Base-by-base conservation (phyloP, 768 basidiomycete genomes). In the Lepiota venenata region DNA sequence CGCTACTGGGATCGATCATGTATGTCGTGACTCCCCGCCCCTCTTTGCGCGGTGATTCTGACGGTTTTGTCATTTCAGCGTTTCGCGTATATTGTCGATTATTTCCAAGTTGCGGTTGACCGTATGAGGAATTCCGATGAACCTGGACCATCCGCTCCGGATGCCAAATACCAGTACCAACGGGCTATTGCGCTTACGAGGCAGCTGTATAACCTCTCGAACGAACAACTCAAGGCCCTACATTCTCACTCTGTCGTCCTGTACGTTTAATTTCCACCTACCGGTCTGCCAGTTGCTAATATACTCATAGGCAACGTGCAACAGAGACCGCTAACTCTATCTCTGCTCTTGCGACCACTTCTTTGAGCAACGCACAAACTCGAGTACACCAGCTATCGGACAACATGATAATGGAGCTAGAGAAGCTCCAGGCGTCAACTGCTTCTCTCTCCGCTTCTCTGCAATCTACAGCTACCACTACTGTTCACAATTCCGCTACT, bases 61-160 rank as follows among this genome's bases (percentile, higher is more conserved):
- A 59, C 25, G 44, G 46, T 50, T 38, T 47, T 56, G 56, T 16
- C 52, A 22, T 16, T 57, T 3, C 59, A 89, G 87, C 75, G 77
- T 60, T 82, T 91, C 61, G 66, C 87, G n/a, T 89, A 91, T 40
- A 72, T 91, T 47, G 82, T 93, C 32, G 81, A 91, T 64, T 84
- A 82, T 60, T 73, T 91, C 51, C 83, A 87, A 65, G 74, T 71
- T 18, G 80, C 82, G 10, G 78, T 86, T 45, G 65, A 68, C 20
- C 72, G 69, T 16, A 66, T 78, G 50, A 79, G 80, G 66, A 72
- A 68, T 43, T 71, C 73, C 43, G 16, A 47, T 29, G 79, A 82
- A 45, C 75, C 78, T 32, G 74, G 73, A 15, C 65, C 75, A 6
- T 71, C 80, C 4, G 70, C 79, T 10, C 73, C 76, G 10, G 79